Base-by-base conservation (phyloP, 305 asterid species). In the Caryopteris hybrid region DNA sequence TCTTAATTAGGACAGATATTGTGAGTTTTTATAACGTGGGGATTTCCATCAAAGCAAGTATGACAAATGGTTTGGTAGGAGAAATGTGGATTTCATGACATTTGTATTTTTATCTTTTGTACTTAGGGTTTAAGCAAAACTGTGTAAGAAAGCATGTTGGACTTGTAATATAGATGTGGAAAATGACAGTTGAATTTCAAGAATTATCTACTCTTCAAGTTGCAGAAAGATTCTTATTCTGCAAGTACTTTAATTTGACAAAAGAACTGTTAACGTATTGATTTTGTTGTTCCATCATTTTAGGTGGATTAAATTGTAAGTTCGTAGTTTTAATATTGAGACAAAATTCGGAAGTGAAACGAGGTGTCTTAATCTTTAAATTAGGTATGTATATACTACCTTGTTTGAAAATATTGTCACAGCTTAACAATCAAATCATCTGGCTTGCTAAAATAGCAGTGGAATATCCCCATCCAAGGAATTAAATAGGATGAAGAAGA, bases 91-190 rank as follows among this genome's bases (percentile, higher is more conserved):
- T 73, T 80, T 88, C 83, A 76, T 70, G 39, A 76, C 66, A 60
- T 50, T 52, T 50, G 42, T 47, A 27, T 65, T 29, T 51, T 25
- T 34, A 17, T 63, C 17, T 25, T 45, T 71, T 61, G 71, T 62
- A 73, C 90, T 88, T 85, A 21, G 78, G 46, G 14, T 71, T 74
- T 65, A 84, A 82, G 86, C 85, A 85, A 85, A 70, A 70, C 36
- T 45, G 9, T 70, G 10, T 23, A 54, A 72, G 76, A 67, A 81
- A 74, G 73, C 66, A 68, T 68, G 72, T 69, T 74, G 72, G 78
- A 58, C 53, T 77, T 81, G 80, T 74, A 80, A 77, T 63, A 74
- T 67, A 80, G 72, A 27, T 74, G 74, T 20, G 55, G 78, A 77
- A 34, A 48, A 60, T 71, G 83, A 78, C 70, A 61, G 42, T 69